Percentiles rank a stretch among this genome's conserved stretches.
Evolutionary conservation across 1,139 yeast species (phyloP).

Genomic region (Suhomyces anneliseae): DNA sequence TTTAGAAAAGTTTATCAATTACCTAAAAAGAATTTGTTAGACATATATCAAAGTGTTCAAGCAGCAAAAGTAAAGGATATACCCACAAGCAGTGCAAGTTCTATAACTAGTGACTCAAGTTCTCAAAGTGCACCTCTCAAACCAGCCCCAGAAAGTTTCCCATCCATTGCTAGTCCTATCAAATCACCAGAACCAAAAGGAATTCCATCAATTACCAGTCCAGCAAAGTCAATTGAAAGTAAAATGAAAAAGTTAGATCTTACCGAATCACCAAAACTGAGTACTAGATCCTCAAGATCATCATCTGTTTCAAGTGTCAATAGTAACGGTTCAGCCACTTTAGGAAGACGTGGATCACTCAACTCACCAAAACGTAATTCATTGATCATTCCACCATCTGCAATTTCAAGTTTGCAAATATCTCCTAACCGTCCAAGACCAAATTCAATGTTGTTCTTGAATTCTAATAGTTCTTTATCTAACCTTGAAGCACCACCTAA

Average conservation of each 20-base stretch:
- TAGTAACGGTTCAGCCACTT: conserved; percentile 14
- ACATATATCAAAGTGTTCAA: conserved; percentile 18
- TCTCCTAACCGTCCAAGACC: conserved; percentile 22
- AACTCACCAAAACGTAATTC: conserved; percentile 24
- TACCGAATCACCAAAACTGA: conserved; percentile 13
- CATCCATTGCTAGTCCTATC: neutral
- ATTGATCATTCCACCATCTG: conserved; percentile 11
- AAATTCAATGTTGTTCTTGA: conserved; percentile 28
- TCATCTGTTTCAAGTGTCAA: conserved; percentile 19
- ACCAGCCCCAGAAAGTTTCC: neutral
- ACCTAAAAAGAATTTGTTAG: conserved; percentile 27
- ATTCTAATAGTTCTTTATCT: conserved; percentile 23
- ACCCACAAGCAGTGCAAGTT: conserved; percentile 2
- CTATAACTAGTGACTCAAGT: conserved; percentile 1
- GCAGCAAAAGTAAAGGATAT: conserved; percentile 5
- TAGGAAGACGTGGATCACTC: conserved; percentile 19
- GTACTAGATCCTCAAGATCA: conserved; percentile 18
- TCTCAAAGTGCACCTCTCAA: neutral
- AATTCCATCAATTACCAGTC: neutral
- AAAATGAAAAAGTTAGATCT: conserved; percentile 19
- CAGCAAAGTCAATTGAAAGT: conserved; percentile 12
- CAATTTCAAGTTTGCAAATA: neutral
- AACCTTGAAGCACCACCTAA: conserved; percentile 12
- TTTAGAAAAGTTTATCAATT: conserved; percentile 37
- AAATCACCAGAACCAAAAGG: neutral